These are phyloP conservation scores for Eimeria necatrix DNA, from an alignment of 169 alveolate species.

Conservation along the genomic window DNA sequence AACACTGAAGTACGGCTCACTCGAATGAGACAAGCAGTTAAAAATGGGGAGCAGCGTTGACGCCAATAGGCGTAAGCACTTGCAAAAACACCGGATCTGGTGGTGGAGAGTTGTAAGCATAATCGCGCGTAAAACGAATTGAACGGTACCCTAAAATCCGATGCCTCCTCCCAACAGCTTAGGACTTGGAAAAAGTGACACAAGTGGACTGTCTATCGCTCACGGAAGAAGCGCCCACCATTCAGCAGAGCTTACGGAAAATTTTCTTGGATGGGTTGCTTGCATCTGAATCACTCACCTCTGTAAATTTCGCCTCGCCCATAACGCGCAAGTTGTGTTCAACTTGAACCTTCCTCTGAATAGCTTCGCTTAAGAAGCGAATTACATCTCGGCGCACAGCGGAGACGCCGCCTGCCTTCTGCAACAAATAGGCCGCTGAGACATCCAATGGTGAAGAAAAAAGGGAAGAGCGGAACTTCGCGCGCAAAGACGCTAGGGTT, in stretches of 20 bases:
- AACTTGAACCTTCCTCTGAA: neutral
- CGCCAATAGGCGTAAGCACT: neutral
- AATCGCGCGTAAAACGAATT: too few relatives aligned
- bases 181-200: too few relatives aligned
- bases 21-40: too few relatives aligned
- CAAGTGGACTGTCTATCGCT: too few relatives aligned
- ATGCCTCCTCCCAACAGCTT: too few relatives aligned
- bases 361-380: neutral
- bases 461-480: neutral
- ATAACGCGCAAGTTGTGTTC: neutral
- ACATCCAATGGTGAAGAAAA: neutral
- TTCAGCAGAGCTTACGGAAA: neutral
- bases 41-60: too few relatives aligned
- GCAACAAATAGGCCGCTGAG: conserved; percentile 6
- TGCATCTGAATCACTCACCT: neutral
- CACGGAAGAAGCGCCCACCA: too few relatives aligned
- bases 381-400: neutral
- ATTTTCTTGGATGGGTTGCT: neutral
- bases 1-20: neutral
- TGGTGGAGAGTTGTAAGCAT: neutral
- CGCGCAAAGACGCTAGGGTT: neutral
- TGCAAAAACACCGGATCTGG: neutral
- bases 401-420: neutral
- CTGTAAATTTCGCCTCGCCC: neutral
- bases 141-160: too few relatives aligned